Percentiles rank a stretch among this genome's conserved stretches.
Evolutionary conservation across 2,329 filamentous ascomycete species (phyloP).

Genomic region (Eutypa lata): DNA sequence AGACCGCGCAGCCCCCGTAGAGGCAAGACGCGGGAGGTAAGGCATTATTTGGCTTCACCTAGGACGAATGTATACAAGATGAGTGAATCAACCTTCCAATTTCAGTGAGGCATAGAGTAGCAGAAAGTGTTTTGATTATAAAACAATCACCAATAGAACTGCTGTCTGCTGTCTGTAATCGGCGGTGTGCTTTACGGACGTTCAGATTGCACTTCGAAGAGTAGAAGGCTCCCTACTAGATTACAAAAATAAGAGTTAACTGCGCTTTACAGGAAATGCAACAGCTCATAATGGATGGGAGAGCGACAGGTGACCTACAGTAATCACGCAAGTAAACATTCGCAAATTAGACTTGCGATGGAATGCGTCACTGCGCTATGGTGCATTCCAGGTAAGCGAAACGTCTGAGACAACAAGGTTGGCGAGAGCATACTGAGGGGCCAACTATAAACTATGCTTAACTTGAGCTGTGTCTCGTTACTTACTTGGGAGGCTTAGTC

Average conservation of each 20-base stretch:
- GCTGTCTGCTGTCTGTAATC: too few species aligned
- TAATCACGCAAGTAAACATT: conserved; percentile 1
- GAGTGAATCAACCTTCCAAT: too few species aligned
- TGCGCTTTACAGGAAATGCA: neutral
- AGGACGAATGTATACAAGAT: neutral
- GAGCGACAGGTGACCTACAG: neutral
- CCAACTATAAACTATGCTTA: neutral
- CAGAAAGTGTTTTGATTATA: too few species aligned
- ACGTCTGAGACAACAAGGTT: conserved; percentile 1
- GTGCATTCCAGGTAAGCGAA: neutral
- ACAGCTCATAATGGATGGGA: neutral
- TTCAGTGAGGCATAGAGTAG: too few species aligned
- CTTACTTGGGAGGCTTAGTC: neutral
- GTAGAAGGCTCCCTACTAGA: too few species aligned
- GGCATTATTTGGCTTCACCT: conserved; percentile 1
- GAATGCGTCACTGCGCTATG: neutral
- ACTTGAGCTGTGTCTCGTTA: neutral
- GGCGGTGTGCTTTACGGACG: too few species aligned
- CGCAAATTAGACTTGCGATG: neutral
- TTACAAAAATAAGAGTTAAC: too few species aligned
- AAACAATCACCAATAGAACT: too few species aligned
- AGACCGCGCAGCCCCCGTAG: neutral
- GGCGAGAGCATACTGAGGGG: neutral
- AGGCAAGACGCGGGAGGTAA: neutral
- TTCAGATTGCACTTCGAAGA: too few species aligned